Percentiles rank a stretch among this genome's conserved stretches.
phyloP scores from a whole-genome alignment of 148 eudicot species.

The Polygonum aviculare region DNA sequence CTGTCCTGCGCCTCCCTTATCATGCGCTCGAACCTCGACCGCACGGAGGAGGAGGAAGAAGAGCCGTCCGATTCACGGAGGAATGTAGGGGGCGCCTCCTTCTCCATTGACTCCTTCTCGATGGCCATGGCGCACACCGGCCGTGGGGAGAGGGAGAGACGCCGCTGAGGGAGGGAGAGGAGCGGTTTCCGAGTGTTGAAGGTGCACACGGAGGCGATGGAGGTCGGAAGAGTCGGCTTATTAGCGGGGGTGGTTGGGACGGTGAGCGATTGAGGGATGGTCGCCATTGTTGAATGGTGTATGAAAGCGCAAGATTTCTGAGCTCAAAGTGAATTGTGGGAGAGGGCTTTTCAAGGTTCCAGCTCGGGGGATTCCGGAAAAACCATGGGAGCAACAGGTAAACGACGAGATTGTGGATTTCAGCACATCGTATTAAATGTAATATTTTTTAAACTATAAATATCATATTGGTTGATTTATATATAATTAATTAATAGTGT shows the following conservation, averaged over 20 bases:
- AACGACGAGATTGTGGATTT: conserved; percentile 8
- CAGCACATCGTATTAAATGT: neutral
- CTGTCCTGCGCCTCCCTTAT: conserved; percentile 65
- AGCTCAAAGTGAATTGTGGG: neutral
- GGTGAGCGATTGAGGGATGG: neutral
- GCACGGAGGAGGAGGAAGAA: conserved; percentile 20
- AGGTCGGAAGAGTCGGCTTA: neutral
- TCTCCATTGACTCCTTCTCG: conserved; percentile 68
- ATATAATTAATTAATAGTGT: too few relatives aligned
- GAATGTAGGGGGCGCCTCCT: conserved; percentile 58
- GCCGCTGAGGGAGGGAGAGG: conserved; percentile 7
- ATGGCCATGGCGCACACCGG: conserved; percentile 29
- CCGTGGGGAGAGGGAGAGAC: neutral
- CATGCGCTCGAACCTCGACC: conserved; percentile 84
- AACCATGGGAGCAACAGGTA: neutral
- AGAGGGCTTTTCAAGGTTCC: neutral
- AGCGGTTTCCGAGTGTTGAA: conserved; percentile 3
- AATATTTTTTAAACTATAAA: too few relatives aligned
- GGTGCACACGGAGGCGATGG: neutral
- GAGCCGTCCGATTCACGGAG: conserved; percentile 47
- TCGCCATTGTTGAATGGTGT: neutral
- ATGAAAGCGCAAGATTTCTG: neutral
- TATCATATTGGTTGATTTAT: too few relatives aligned
- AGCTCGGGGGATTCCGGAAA: neutral
- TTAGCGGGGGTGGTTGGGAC: neutral